Evolutionary conservation across 1,284 basidiomycete species (phyloP), one percentile per base, ranked within the genome.

Genomic region (Malassezia cuniculi): DNA sequence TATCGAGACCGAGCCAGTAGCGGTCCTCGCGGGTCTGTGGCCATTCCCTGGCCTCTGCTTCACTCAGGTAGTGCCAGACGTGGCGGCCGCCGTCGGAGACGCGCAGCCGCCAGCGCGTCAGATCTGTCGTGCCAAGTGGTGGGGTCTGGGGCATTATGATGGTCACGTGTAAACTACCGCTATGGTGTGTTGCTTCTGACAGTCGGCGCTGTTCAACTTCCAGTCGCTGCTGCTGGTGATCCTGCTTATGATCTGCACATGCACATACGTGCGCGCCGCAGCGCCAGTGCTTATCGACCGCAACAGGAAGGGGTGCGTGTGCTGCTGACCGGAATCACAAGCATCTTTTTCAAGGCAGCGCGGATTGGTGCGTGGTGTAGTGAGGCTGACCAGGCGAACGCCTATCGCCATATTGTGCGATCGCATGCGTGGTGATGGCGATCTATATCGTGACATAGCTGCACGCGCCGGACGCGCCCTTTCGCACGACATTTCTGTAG

Each of bases 161-260:
- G n/a, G n/a, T n/a, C n/a, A n/a, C n/a, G n/a, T n/a, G n/a, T n/a
- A n/a, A n/a, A n/a, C n/a, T n/a, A n/a, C n/a, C n/a, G n/a, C n/a
- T n/a, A n/a, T n/a, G n/a, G n/a, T n/a, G n/a, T n/a, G n/a, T n/a
- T n/a, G n/a, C n/a, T n/a, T n/a, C n/a, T n/a, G n/a, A 11, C 39
- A 94, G 89, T 90, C 89, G 31, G 90, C 93, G 6, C 75, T 97
- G 25, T 94, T 97, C 78, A 90, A 94, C 72, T 97, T 97, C 66
- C 82, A 90, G 69, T 89, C 86, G 1, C 76, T 97, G 14, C 75
- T 97, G 10, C 78, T 93, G 55, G 86, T 93, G 64, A 80, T 94
- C 49, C 75, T 97, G 12, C 77, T 97, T 36, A 74, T 83, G 65
- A 87, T 95, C 48, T 97, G 93, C 72, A 95, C 90, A 30, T 94